phyloP scores from a whole-genome alignment of 371 early-diverging fungal species.

The Massospora cicadina region DNA sequence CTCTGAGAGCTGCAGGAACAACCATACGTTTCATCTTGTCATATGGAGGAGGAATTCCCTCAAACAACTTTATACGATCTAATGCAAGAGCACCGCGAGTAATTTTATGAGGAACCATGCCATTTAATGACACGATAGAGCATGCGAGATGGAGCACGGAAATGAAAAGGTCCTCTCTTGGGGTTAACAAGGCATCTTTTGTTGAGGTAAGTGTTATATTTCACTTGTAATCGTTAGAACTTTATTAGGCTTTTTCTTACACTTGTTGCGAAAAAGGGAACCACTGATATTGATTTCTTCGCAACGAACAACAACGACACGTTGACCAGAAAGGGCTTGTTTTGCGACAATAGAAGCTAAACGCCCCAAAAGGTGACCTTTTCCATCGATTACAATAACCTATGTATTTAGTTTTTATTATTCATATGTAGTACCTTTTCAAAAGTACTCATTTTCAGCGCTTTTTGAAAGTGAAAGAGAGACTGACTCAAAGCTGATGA shows the following conservation, averaged over 20 bases:
- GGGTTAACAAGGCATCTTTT: constrained; percentile 99
- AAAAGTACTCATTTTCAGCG: constrained; percentile 21
- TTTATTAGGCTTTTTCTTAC: constrained; percentile 30
- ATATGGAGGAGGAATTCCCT: constrained; percentile 98
- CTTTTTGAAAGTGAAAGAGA: neutral
- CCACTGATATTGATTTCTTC: constrained; percentile 97
- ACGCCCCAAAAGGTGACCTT: constrained; percentile 98
- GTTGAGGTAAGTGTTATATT: constrained; percentile 92
- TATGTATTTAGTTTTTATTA: constrained; percentile 18
- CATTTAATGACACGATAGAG: constrained; percentile 95
- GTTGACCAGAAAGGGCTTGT: constrained; percentile 95
- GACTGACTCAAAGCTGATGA: neutral
- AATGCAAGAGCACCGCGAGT: constrained; percentile 95
- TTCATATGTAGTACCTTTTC: constrained; percentile 19
- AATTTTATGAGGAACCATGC: constrained; percentile 99
- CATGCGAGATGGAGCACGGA: constrained; percentile 95
- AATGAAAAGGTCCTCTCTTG: constrained; percentile 96
- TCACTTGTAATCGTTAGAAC: constrained; percentile 30
- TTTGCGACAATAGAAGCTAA: constrained; percentile 97
- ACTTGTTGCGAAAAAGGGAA: constrained; percentile 97
- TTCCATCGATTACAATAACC: constrained; percentile 98
- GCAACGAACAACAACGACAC: constrained; percentile 93
- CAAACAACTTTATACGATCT: constrained; percentile 94
- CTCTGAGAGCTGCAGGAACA: constrained; percentile 92
- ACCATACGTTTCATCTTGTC: constrained; percentile 93